Conservation (phyloP, 805 yeast genomes). For the Saccharomycopsis fibuligera region DNA sequence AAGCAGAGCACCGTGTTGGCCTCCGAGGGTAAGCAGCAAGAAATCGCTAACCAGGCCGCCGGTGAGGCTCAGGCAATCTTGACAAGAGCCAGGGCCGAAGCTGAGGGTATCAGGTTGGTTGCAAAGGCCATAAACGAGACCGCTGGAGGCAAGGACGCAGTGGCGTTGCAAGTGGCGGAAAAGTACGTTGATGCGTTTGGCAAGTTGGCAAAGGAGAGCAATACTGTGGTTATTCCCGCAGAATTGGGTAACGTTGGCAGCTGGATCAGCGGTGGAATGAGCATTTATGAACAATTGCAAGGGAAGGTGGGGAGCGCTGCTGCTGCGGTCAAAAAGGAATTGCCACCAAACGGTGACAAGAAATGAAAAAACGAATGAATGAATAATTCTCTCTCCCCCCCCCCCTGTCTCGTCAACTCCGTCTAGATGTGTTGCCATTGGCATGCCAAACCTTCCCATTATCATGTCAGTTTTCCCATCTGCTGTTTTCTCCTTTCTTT, state of each 20-base stretch:
- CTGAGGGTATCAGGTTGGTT: slow-evolving; percentile 57
- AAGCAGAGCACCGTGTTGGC: slow-evolving; percentile 63
- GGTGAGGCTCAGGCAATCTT: slow-evolving; percentile 71
- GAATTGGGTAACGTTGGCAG: slow-evolving; percentile 68
- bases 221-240: slow-evolving; percentile 72
- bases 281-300: slow-evolving; percentile 55
- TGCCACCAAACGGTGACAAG: too few species aligned
- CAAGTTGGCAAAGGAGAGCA: slow-evolving; percentile 74
- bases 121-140: slow-evolving; percentile 63
- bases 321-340: slow-evolving; percentile 4
- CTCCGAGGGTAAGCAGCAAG: slow-evolving; percentile 64
- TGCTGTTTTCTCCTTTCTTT: too few species aligned
- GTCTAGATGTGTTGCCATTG: too few species aligned
- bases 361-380: too few species aligned
- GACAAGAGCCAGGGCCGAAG: slow-evolving; percentile 64
- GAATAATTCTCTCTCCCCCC: too few species aligned
- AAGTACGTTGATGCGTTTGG: slow-evolving; percentile 78
- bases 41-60: slow-evolving; percentile 58
- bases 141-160: slow-evolving; percentile 71
- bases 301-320: neutral
- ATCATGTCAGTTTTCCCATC: too few species aligned
- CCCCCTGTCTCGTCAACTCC: too few species aligned
- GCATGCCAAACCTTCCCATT: too few species aligned
- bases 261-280: slow-evolving; percentile 71
- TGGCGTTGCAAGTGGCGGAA: slow-evolving; percentile 73